A percentile compares a stretch with the other conserved stretches of the same genome.
phyloP scores from a whole-genome alignment of 1,139 yeast species.

The Scheffersomyces segobiensis region DNA sequence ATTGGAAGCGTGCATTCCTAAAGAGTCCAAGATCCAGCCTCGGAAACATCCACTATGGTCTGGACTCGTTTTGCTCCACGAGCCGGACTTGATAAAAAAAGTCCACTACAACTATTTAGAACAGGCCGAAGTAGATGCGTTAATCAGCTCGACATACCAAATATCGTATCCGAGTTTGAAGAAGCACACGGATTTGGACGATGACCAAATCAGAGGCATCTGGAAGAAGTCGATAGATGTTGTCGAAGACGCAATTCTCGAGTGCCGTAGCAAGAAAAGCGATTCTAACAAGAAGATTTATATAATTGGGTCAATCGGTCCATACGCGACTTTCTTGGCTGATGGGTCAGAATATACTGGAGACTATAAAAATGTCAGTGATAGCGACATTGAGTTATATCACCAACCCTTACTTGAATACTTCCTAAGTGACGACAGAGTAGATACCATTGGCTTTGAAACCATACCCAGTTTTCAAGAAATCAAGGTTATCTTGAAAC shows the following conservation, averaged over 20 bases:
- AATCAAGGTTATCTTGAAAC: conserved; percentile 32
- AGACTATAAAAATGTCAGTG: conserved; percentile 39
- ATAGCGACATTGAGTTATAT: conserved; percentile 37
- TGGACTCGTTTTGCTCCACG: conserved; percentile 49
- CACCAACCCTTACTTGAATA: conserved; percentile 50
- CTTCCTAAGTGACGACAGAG: conserved; percentile 32
- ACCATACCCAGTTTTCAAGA: conserved; percentile 63
- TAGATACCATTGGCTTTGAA: conserved; percentile 62
- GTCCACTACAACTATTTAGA: conserved; percentile 53
- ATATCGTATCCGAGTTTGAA: conserved; percentile 45
- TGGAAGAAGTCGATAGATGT: conserved; percentile 36
- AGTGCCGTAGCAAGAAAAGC: conserved; percentile 2
- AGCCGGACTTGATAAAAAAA: conserved; percentile 46
- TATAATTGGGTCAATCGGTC: conserved; percentile 68
- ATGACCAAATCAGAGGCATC: conserved; percentile 23
- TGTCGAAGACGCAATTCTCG: conserved; percentile 28
- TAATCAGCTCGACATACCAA: conserved; percentile 66
- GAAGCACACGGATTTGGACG: conserved; percentile 28
- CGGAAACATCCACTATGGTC: conserved; percentile 58
- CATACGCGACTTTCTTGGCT: conserved; percentile 67
- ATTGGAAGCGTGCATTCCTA: conserved; percentile 14
- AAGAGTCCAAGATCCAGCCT: conserved; percentile 15
- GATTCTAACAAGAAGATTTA: conserved; percentile 8
- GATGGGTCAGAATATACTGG: conserved; percentile 74
- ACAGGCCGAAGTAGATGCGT: conserved; percentile 53